phyloP scores from a whole-genome alignment of 495 filamentous ascomycete species.

The Bacidia rubella region DNA sequence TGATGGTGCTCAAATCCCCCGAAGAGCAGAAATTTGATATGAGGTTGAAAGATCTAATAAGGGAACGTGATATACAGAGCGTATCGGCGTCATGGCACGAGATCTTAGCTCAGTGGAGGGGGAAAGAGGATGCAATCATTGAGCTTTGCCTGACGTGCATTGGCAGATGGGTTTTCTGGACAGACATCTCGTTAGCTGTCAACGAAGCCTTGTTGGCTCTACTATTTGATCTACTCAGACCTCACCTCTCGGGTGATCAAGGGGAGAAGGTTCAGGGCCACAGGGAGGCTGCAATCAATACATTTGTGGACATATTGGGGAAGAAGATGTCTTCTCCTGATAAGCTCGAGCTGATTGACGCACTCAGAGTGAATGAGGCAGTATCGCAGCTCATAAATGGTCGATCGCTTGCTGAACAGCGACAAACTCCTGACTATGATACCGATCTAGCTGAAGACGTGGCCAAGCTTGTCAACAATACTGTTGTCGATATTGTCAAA shows the following conservation, averaged over 20 bases:
- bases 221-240: conserved; percentile 66
- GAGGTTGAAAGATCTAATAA: conserved; percentile 76
- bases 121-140: conserved; percentile 56
- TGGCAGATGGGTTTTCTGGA: conserved; percentile 95
- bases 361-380: conserved; percentile 73
- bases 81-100: conserved; percentile 84
- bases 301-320: conserved; percentile 85
- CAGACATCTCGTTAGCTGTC: conserved; percentile 84
- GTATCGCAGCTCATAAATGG: conserved; percentile 69
- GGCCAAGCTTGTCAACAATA: conserved; percentile 89
- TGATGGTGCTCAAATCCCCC: conserved; percentile 60
- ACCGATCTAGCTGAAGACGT: conserved; percentile 88
- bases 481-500: conserved; percentile 70
- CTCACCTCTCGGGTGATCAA: conserved; percentile 30
- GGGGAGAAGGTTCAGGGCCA: conserved; percentile 54
- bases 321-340: conserved; percentile 95
- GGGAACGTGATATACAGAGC: conserved; percentile 70
- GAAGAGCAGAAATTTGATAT: conserved; percentile 67
- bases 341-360: conserved; percentile 85
- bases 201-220: conserved; percentile 72
- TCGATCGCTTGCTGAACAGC: conserved; percentile 59
- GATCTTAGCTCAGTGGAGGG: conserved; percentile 67
- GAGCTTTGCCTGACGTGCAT: conserved; percentile 81
- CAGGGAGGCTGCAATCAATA: conserved; percentile 75
- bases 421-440: conserved; percentile 75